Percentiles rank a stretch among this genome's conserved stretches.
These are phyloP conservation scores for Trichoderma pleuroti DNA, from an alignment of 2,329 filamentous ascomycete species.

Conservation along the genomic window DNA sequence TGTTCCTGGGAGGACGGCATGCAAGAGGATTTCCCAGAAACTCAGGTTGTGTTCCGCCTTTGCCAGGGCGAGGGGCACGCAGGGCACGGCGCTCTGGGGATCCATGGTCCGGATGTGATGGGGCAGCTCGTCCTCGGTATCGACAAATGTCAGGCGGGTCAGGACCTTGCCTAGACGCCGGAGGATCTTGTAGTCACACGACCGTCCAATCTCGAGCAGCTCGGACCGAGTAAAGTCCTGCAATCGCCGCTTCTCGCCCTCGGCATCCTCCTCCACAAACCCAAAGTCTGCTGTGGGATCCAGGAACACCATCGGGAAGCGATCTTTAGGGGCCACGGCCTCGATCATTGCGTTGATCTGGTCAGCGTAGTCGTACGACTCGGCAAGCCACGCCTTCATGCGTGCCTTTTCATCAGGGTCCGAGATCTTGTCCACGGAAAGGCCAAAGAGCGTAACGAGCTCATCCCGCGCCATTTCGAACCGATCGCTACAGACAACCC, in stretches of 20 bases:
- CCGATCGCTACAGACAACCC: conserved; percentile 47
- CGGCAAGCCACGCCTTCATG: conserved; percentile 48
- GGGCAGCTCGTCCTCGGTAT: conserved; percentile 39
- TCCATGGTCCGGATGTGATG: conserved; percentile 36
- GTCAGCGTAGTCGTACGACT: conserved; percentile 47
- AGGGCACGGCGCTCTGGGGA: conserved; percentile 34
- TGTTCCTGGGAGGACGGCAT: conserved; percentile 47
- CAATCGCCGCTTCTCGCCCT: conserved; percentile 23
- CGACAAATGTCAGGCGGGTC: conserved; percentile 44
- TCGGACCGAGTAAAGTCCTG: conserved; percentile 43
- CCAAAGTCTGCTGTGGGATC: conserved; percentile 45
- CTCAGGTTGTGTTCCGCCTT: conserved; percentile 31
- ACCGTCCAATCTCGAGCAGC: conserved; percentile 49
- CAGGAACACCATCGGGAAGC: conserved; percentile 47
- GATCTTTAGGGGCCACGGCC: conserved; percentile 35
- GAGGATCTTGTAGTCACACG: conserved; percentile 47
- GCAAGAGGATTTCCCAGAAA: conserved; percentile 49
- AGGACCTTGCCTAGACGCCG: conserved; percentile 46
- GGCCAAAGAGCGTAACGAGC: conserved; percentile 42
- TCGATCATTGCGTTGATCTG: conserved; percentile 41
- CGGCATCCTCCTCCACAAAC: conserved; percentile 21
- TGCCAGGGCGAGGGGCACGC: conserved; percentile 44
- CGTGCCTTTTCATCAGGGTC: conserved; percentile 32
- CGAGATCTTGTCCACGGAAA: conserved; percentile 36
- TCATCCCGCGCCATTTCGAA: conserved; percentile 38